phyloP scores from a whole-genome alignment of 176 grass and related monocot species.

The Ananas comosus region DNA sequence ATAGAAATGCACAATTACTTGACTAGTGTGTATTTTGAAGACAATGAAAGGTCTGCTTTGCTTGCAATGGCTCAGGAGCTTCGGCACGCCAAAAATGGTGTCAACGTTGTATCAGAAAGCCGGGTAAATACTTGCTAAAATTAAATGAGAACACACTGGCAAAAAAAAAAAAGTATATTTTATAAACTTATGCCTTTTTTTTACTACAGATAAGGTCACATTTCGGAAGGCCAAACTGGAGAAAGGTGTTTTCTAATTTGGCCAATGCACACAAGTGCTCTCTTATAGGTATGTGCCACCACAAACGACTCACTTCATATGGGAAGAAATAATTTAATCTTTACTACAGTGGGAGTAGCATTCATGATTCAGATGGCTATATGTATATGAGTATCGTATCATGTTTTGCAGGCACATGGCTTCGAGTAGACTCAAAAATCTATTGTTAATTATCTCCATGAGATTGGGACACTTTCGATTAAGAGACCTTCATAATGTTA shows the following conservation, averaged over 20 bases:
- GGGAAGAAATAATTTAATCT: too few relatives aligned
- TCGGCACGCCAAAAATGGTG: conserved; percentile 81
- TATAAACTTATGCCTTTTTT: background rate
- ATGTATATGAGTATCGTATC: too few relatives aligned
- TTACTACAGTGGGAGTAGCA: too few relatives aligned
- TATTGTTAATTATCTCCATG: too few relatives aligned
- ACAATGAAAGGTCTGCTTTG: conserved; percentile 75
- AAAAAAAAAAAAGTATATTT: background rate
- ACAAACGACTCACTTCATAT: too few relatives aligned
- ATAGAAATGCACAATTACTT: conserved; percentile 99
- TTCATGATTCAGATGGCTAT: too few relatives aligned
- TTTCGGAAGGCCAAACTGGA: conserved; percentile 98
- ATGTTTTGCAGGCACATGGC: too few relatives aligned
- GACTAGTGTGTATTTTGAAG: conserved; percentile 98
- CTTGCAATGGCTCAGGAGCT: conserved; percentile 93
- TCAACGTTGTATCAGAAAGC: conserved; percentile 93
- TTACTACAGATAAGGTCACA: conserved; percentile 76
- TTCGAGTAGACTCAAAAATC: too few relatives aligned
- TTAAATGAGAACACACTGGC: background rate
- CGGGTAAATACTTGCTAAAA: conserved; percentile 30
- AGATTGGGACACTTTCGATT: too few relatives aligned
- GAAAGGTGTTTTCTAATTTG: conserved; percentile 88
- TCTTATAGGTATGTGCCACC: conserved; percentile 37
- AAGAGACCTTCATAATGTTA: too few relatives aligned
- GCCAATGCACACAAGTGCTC: conserved; percentile 67